Percentiles rank a stretch among this genome's conserved stretches.
Conservation (phyloP, 495 filamentous ascomycete genomes). For the Aspergillus sclerotiicarbonarius region DNA sequence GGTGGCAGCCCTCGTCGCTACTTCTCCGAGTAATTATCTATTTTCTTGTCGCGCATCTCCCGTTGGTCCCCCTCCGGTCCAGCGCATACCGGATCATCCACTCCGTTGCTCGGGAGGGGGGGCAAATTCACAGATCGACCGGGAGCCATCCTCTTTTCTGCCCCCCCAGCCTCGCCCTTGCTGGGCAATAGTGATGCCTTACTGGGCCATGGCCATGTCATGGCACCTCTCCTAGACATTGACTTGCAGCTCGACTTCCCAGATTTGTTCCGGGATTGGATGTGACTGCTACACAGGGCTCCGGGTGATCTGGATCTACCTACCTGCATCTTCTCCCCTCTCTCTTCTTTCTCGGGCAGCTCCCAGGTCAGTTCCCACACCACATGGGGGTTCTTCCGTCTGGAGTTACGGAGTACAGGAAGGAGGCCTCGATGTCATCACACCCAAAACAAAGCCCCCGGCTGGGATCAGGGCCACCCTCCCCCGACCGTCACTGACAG, state of each 20-base stretch:
- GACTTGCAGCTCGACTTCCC: background rate
- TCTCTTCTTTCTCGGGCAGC: background rate
- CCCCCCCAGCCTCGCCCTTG: conserved; percentile 14
- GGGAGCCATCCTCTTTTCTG: background rate
- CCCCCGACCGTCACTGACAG: background rate
- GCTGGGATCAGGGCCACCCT: background rate
- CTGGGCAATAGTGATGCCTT: conserved; percentile 11
- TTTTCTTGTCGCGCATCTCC: background rate
- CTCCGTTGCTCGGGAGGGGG: background rate
- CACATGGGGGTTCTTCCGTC: background rate
- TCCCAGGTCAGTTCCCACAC: background rate
- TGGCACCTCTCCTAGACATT: background rate
- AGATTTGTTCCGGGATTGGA: conserved; percentile 3
- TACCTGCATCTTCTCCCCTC: background rate
- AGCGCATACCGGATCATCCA: background rate
- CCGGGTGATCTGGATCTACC: background rate
- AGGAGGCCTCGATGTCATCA: background rate
- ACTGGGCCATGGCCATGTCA: conserved; percentile 1
- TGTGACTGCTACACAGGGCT: background rate
- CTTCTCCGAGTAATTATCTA: background rate
- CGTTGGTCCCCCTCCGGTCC: background rate
- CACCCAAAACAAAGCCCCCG: background rate
- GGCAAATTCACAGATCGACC: conserved; percentile 6
- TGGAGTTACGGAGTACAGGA: background rate
- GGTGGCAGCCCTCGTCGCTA: background rate